These are phyloP conservation scores for Cladophialophora psammophila DNA, from an alignment of 2,329 filamentous ascomycete species.

Conservation along the genomic window DNA sequence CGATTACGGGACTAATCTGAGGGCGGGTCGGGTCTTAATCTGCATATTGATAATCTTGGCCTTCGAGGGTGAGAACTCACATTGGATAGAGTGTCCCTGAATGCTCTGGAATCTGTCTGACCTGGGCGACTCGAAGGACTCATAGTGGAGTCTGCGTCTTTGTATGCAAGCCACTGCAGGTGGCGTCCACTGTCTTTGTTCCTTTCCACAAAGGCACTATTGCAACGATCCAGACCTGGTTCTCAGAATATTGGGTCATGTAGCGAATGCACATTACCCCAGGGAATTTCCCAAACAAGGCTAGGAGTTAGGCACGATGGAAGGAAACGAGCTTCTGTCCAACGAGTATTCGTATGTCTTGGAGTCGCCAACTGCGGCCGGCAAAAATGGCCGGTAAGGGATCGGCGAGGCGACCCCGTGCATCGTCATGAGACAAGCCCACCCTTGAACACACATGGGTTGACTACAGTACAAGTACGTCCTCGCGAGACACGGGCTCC, in stretches of 20 bases:
- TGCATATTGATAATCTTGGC: background rate
- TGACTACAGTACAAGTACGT: too few species aligned
- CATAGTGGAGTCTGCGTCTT: background rate
- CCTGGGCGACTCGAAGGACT: background rate
- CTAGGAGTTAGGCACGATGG: background rate
- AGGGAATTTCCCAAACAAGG: background rate
- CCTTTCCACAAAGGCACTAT: background rate
- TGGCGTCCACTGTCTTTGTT: background rate
- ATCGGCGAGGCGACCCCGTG: background rate
- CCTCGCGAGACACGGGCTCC: background rate
- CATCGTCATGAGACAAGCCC: background rate
- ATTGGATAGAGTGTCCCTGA: background rate
- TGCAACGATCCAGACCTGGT: background rate
- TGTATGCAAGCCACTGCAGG: background rate
- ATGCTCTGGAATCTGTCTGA: background rate
- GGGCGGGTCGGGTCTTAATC: background rate
- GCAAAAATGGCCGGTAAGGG: constrained; percentile 2
- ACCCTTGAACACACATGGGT: background rate
- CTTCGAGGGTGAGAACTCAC: background rate
- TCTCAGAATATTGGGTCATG: background rate
- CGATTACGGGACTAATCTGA: constrained; percentile 37
- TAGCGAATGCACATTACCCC: background rate
- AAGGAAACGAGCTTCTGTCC: constrained; percentile 1
- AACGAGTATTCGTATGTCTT: background rate
- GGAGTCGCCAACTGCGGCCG: background rate